Conservation (phyloP, 805 yeast genomes). For the Torulaspora indica region DNA sequence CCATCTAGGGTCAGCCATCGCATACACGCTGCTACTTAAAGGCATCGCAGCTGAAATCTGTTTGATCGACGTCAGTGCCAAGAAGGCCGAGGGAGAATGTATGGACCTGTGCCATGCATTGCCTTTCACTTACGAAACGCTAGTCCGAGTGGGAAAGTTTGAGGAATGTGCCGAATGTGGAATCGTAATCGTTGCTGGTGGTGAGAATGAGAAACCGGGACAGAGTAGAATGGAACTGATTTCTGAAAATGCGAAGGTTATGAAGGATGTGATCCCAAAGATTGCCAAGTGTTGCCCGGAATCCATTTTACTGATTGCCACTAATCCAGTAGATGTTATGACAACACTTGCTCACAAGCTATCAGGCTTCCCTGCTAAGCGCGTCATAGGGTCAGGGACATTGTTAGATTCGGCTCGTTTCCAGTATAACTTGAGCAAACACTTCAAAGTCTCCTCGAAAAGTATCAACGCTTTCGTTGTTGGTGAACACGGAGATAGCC, state of each 20-base stretch:
- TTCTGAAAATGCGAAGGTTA: slow-evolving; percentile 10
- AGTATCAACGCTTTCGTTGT: slow-evolving; percentile 11
- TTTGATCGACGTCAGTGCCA: slow-evolving; percentile 10
- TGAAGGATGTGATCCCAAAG: slow-evolving; percentile 14
- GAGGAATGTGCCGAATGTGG: slow-evolving; percentile 12
- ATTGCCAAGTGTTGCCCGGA: slow-evolving; percentile 13
- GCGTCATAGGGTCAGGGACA: slow-evolving; percentile 14
- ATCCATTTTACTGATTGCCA: slow-evolving; percentile 13
- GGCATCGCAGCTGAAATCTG: slow-evolving; percentile 12
- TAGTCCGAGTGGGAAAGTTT: slow-evolving; percentile 6
- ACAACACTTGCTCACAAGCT: slow-evolving; percentile 10
- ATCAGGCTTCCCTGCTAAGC: slow-evolving; percentile 9
- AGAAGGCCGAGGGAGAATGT: slow-evolving; percentile 12
- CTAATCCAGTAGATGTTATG: slow-evolving; percentile 15
- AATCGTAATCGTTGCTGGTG: slow-evolving; percentile 13
- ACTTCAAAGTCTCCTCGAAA: slow-evolving; percentile 8
- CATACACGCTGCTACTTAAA: slow-evolving; percentile 13
- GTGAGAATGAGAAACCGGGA: slow-evolving; percentile 12
- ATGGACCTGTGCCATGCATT: slow-evolving; percentile 15
- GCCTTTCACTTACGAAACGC: slow-evolving; percentile 7
- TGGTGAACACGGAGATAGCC: slow-evolving; percentile 13
- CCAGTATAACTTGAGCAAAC: slow-evolving; percentile 9
- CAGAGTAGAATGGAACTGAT: slow-evolving; percentile 15
- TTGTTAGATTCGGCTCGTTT: slow-evolving; percentile 12
- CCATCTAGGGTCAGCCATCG: slow-evolving; percentile 13